A percentile compares a stretch with the other conserved stretches of the same genome.
Evolutionary conservation across 1,284 basidiomycete species (phyloP).

Genomic region (Inonotus obliquus): DNA sequence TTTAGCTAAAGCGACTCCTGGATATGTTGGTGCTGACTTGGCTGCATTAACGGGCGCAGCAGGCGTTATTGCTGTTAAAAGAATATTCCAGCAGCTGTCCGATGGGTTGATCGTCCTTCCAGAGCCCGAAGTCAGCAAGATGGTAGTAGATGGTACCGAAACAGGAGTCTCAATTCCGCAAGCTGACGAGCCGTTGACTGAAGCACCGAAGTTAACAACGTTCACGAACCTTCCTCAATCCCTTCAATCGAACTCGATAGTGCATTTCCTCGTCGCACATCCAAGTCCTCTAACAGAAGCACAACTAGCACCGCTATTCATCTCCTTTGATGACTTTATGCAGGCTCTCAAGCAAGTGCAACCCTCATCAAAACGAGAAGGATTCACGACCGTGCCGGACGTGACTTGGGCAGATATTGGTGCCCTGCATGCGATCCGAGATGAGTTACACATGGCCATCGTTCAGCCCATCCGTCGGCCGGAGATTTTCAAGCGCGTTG

Average conservation of each 20-base stretch:
- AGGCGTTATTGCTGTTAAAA: conserved; percentile 93
- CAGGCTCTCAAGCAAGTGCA: conserved; percentile 83
- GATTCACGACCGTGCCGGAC: conserved; percentile 94
- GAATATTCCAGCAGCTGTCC: conserved; percentile 86
- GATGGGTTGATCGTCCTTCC: conserved; percentile 60
- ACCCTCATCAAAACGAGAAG: conserved; percentile 95
- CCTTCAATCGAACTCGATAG: conserved; percentile 64
- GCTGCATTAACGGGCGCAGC: conserved; percentile 90
- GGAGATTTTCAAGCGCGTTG: conserved; percentile 83
- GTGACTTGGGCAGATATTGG: conserved; percentile 95
- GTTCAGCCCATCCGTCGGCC: conserved; percentile 92
- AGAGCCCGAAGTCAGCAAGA: conserved; percentile 30
- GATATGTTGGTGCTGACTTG: conserved; percentile 95
- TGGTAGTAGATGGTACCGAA: conserved; percentile 44
- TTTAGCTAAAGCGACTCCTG: conserved; percentile 91
- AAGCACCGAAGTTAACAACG: conserved; percentile 29
- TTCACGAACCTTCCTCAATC: conserved; percentile 37
- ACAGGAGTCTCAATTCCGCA: conserved; percentile 18
- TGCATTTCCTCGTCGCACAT: conserved; percentile 84
- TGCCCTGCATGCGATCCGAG: conserved; percentile 80
- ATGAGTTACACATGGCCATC: conserved; percentile 96
- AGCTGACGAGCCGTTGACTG: conserved; percentile 17
- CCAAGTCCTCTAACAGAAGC: conserved; percentile 72
- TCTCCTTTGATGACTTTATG: conserved; percentile 78
- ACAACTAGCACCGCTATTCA: conserved; percentile 77